These are phyloP conservation scores for Seminavis robusta DNA, from an alignment of 108 stramenopile species.

Conservation along the genomic window DNA sequence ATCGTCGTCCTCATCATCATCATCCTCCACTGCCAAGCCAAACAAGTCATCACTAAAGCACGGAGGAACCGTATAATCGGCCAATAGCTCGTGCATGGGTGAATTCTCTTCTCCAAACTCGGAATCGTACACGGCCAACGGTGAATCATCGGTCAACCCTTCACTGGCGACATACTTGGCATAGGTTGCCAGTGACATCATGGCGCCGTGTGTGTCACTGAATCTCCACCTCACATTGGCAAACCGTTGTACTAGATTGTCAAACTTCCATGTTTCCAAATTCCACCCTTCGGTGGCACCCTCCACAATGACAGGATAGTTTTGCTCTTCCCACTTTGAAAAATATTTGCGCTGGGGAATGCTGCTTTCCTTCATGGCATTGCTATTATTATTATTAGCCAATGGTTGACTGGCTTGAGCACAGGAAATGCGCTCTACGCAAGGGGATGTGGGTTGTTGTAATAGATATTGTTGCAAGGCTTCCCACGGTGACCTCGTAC, in stretches of 20 bases:
- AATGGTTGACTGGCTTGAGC: constrained; percentile 12
- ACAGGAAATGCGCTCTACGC: constrained; percentile 13
- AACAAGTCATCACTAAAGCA: constrained; percentile 76
- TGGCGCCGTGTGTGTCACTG: constrained; percentile 78
- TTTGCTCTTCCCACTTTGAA: constrained; percentile 59
- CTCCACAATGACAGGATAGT: constrained; percentile 64
- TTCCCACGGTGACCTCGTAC: constrained; percentile 53
- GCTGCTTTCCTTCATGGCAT: background rate
- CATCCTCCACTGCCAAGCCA: constrained; percentile 27
- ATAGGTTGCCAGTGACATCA: constrained; percentile 65
- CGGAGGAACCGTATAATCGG: constrained; percentile 63
- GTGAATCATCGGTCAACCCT: constrained; percentile 68
- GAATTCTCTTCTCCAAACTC: too few species aligned
- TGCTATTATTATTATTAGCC: background rate
- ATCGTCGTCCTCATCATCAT: constrained; percentile 15
- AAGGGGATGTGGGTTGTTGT: constrained; percentile 7
- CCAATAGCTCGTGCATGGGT: constrained; percentile 37
- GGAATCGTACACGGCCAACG: constrained; percentile 81
- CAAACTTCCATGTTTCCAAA: constrained; percentile 53
- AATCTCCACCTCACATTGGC: constrained; percentile 65
- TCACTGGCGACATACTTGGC: constrained; percentile 60
- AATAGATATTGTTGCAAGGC: constrained; percentile 19
- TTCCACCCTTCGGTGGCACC: constrained; percentile 62
- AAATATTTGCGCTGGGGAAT: background rate
- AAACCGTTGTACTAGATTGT: constrained; percentile 49